Evolutionary conservation across 225 moss, liverwort and hornwort species (phyloP).

Genomic region (Marchantia paleacea): DNA sequence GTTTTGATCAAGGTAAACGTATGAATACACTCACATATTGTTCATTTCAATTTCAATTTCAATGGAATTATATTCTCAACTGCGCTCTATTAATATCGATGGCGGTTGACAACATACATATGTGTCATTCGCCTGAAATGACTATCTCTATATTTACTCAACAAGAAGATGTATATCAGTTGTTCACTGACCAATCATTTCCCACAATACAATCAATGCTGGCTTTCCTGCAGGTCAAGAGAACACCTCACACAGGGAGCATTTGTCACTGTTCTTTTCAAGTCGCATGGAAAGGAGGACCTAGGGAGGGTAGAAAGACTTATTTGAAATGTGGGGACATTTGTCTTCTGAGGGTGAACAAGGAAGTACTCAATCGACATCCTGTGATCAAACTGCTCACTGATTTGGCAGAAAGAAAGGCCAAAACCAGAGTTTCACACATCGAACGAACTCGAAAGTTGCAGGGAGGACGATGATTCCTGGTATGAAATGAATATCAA

Average conservation of each 20-base stretch:
- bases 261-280: not conserved
- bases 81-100: not conserved
- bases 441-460: no score
- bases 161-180: not conserved
- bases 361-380: not conserved
- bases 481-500: no score
- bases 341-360: not conserved
- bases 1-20: not conserved
- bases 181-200: no score
- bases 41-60: not conserved
- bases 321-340: not conserved
- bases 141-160: not conserved
- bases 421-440: no score
- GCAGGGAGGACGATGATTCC: no score
- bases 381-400: not conserved
- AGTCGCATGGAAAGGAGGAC: slow-evolving; percentile 2
- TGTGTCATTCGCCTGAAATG: no score
- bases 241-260: not conserved
- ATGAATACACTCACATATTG: not conserved
- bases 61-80: not conserved
- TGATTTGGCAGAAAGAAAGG: no score
- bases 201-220: no score
- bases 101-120: no score
- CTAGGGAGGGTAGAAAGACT: not conserved
- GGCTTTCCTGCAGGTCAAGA: not conserved